These are phyloP conservation scores for Mallotus nudiflorus DNA, from an alignment of 345 rosid species.

Conservation along the genomic window DNA sequence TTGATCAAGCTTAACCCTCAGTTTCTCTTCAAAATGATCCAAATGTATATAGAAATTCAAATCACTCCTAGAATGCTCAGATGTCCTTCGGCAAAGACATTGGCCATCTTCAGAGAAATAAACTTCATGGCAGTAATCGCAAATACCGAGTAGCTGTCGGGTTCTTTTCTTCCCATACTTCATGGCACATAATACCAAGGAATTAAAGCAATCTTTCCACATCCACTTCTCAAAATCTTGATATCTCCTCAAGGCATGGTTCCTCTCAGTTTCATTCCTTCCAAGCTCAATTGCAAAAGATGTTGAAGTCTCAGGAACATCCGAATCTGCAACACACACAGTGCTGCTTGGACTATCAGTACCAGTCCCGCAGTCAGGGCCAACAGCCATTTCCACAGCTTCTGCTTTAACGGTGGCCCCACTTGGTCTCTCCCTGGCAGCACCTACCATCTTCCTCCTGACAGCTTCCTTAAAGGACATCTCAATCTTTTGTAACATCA, in stretches of 20 bases:
- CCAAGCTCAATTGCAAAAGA: slow-evolving; percentile 64
- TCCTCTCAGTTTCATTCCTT: slow-evolving; percentile 44
- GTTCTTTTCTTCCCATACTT: slow-evolving; percentile 64
- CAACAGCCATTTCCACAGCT: slow-evolving; percentile 27
- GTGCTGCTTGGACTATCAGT: slow-evolving; percentile 42
- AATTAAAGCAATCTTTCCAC: slow-evolving; percentile 56
- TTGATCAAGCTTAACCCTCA: slow-evolving; percentile 22
- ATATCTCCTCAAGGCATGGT: slow-evolving; percentile 54
- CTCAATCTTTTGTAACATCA: slow-evolving; percentile 70
- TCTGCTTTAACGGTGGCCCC: slow-evolving; percentile 30
- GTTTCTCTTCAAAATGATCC: slow-evolving; percentile 35
- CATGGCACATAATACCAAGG: slow-evolving; percentile 40
- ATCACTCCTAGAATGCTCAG: slow-evolving; percentile 26
- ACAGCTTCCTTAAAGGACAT: slow-evolving; percentile 65
- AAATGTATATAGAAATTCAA: slow-evolving; percentile 49
- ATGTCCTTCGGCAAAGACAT: slow-evolving; percentile 55
- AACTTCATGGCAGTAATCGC: slow-evolving; percentile 58
- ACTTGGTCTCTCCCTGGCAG: slow-evolving; percentile 4
- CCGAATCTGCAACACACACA: slow-evolving; percentile 41
- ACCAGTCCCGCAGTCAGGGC: slow-evolving; percentile 16
- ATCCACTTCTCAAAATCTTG: slow-evolving; percentile 81
- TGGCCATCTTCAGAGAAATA: slow-evolving; percentile 39
- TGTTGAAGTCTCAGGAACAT: slow-evolving; percentile 52
- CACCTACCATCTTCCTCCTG: slow-evolving; percentile 32
- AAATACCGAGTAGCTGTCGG: slow-evolving; percentile 43